phyloP scores from a whole-genome alignment of 192 early-diverging fungal genomes.

The Mycoemilia scoparia region DNA sequence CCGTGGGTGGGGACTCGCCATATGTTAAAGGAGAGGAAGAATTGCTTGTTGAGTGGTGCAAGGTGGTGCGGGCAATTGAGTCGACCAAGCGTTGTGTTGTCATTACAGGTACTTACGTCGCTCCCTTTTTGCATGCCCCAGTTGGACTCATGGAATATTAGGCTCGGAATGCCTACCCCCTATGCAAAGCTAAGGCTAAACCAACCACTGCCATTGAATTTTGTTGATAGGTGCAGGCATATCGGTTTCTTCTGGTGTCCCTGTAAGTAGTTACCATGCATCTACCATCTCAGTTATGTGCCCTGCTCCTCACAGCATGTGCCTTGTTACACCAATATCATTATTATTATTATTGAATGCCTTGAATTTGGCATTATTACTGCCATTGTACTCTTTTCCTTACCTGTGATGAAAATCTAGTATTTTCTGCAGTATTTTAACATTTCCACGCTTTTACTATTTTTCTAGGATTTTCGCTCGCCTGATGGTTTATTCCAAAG shows the following conservation, averaged over 20 bases:
- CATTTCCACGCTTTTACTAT: conserved; percentile 8
- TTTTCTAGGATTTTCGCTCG: conserved; percentile 95
- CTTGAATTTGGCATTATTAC: too few relatives aligned
- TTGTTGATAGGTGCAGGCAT: conserved; percentile 77
- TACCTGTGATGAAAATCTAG: neutral
- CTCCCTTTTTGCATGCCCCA: too few relatives aligned
- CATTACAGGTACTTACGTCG: too few relatives aligned
- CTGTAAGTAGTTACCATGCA: conserved; percentile 17
- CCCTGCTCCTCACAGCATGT: conserved; percentile 4
- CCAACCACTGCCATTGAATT: too few relatives aligned
- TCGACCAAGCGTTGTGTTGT: conserved; percentile 22
- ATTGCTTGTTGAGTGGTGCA: neutral
- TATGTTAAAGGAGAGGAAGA: neutral
- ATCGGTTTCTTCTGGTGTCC: conserved; percentile 90
- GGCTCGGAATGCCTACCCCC: too few relatives aligned
- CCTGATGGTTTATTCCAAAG: conserved; percentile 79
- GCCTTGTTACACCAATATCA: too few relatives aligned
- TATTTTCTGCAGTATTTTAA: neutral
- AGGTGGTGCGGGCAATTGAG: conserved; percentile 18
- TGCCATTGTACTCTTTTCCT: too few relatives aligned
- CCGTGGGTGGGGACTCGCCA: neutral
- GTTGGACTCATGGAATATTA: too few relatives aligned
- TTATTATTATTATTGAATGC: too few relatives aligned
- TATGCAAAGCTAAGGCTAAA: too few relatives aligned
- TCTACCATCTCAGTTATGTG: too few relatives aligned